Percentiles rank a stretch among this genome's conserved stretches.
Conservation (phyloP, 352 stramenopile genomes). For the Phytophthora niederhauseri region DNA sequence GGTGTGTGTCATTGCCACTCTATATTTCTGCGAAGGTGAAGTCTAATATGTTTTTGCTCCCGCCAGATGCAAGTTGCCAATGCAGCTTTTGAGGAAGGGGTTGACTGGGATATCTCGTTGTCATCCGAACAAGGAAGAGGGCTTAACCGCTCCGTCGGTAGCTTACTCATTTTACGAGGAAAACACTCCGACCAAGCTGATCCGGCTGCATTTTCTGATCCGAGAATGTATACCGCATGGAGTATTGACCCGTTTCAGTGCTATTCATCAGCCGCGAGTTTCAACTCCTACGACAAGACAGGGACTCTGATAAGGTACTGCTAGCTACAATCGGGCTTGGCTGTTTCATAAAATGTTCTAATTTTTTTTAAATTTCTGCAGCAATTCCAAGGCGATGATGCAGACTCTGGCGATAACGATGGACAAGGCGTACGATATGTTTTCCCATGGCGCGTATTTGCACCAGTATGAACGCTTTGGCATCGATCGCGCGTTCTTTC, state of each 20-base stretch:
- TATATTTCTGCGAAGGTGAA: neutral
- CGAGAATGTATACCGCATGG: slow-evolving; percentile 55
- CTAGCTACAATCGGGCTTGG: neutral
- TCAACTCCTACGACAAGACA: slow-evolving; percentile 76
- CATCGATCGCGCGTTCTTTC: slow-evolving; percentile 66
- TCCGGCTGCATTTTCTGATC: slow-evolving; percentile 44
- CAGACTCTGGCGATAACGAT: slow-evolving; percentile 51
- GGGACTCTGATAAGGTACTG: slow-evolving; percentile 56
- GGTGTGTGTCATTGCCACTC: slow-evolving; percentile 25
- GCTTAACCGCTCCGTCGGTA: slow-evolving; percentile 55
- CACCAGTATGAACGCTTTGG: slow-evolving; percentile 68
- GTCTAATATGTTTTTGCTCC: neutral
- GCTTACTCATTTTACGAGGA: slow-evolving; percentile 58
- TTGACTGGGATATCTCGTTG: slow-evolving; percentile 63
- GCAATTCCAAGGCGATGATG: slow-evolving; percentile 72
- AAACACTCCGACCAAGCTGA: slow-evolving; percentile 29
- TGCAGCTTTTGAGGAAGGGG: slow-evolving; percentile 58
- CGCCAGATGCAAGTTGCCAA: slow-evolving; percentile 72
- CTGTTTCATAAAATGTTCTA: neutral
- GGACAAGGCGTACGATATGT: slow-evolving; percentile 76
- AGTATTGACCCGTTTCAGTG: slow-evolving; percentile 39
- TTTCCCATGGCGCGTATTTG: slow-evolving; percentile 60
- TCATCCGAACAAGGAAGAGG: slow-evolving; percentile 24
- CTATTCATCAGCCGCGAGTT: slow-evolving; percentile 36
- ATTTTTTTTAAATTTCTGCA: slow-evolving; percentile 16